Evolutionary conservation across 768 basidiomycete genomes (phyloP), one percentile per base, ranked within the genome.

Genomic region (Tylopilus sp.): DNA sequence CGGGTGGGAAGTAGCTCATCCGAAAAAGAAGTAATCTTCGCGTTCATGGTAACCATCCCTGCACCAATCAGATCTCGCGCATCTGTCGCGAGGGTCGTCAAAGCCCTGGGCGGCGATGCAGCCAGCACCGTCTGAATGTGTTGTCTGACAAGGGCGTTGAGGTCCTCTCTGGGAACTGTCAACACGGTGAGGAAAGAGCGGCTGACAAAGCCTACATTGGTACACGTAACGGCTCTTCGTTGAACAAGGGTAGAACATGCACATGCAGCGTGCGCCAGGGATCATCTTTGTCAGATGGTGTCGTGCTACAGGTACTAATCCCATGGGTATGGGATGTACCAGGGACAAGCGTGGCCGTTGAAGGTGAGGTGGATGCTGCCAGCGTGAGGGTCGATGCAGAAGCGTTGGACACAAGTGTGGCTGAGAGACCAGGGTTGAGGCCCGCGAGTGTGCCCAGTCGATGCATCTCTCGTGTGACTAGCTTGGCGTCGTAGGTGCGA

Each of bases 21-120:
- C 23, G 92, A 87, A 9, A 88, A 72, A 4, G 79, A 83, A 26
- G 78, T 73, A 6, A 98, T 75, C 61, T 91, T 94, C 0, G 91
- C 83, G 58, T 91, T 93, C 22, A 98, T 76, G 3, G 93, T 98
- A 46, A 93, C 80, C 91, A 95, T 98, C 11, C 94, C 94, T 2
- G 83, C 79, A 1, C 82, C 81, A 48, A 95, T 88, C 42, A 98
- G 77, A 54, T 94, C 93, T 18, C 81, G 76, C 0, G 92, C 81
- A 68, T 95, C 92, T 47, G 79, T 72, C 50, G 90, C 88, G 11
- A 98, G 78, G 8, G 81, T 80, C 0, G 79, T 71, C 36, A 97
- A 69, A 6, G 91, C 87, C 54, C 80, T 86, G 3, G 87, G 79
- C 0, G 90, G 90, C 1, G 83, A 79, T 6, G 83, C 79, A 21